These are phyloP conservation scores for Iris pallida DNA, from an alignment of 116 monocot genomes.

Conservation along the genomic window DNA sequence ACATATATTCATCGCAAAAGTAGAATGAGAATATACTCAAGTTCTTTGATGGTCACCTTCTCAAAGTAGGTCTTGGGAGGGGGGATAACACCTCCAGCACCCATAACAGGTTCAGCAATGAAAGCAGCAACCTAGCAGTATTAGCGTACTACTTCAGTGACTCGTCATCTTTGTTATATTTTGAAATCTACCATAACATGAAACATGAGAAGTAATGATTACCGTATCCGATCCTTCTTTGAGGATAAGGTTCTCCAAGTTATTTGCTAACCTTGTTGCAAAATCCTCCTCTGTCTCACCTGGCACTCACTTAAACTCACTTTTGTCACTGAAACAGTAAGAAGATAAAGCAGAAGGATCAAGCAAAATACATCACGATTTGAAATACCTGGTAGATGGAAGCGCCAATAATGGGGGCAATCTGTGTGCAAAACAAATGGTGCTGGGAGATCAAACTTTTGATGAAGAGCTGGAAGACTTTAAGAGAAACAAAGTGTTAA, in stretches of 20 bases:
- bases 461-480: slow-evolving; percentile 95
- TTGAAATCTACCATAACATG: no score
- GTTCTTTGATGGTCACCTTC: no score
- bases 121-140: slow-evolving; percentile 88
- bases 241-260: slow-evolving; percentile 89
- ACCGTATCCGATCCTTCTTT: slow-evolving; percentile 98
- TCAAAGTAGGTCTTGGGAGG: slow-evolving; percentile 97
- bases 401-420: slow-evolving; percentile 99
- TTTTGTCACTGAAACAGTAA: neutral
- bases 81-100: slow-evolving; percentile 95
- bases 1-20: no score
- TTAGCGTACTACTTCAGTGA: no score
- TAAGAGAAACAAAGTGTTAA: no score
- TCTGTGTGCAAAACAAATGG: slow-evolving; percentile 97
- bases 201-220: slow-evolving; percentile 3
- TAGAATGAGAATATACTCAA: no score
- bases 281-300: slow-evolving; percentile 98
- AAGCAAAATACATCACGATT: neutral
- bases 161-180: no score
- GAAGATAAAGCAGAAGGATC: neutral
- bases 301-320: slow-evolving; percentile 19
- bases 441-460: slow-evolving; percentile 94
- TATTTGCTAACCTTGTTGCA: slow-evolving; percentile 80
- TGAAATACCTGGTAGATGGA: slow-evolving; percentile 72
- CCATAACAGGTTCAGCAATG: slow-evolving; percentile 98